Conservation (phyloP, 2,329 filamentous ascomycete species). For the Sporothrix protearum region DNA sequence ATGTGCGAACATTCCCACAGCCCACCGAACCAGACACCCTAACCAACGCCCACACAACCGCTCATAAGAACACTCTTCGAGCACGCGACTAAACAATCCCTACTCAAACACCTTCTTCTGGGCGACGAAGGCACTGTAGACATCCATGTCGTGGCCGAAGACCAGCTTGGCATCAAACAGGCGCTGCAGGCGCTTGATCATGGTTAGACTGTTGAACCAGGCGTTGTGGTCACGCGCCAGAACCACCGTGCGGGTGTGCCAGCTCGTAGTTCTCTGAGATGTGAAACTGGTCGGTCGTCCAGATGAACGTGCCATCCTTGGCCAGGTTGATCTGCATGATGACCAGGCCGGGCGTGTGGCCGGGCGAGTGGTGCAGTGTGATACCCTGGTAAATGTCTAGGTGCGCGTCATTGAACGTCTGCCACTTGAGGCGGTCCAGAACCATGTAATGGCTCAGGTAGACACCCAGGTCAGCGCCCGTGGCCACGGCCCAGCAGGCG, state of each 20-base stretch:
- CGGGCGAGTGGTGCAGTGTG: constrained; percentile 20
- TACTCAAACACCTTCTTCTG: constrained; percentile 20
- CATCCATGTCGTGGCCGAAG: constrained; percentile 19
- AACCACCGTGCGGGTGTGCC: constrained; percentile 17
- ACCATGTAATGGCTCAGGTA: constrained; percentile 22
- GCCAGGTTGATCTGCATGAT: constrained; percentile 24
- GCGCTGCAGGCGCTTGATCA: constrained; percentile 19
- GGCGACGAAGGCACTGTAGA: not conserved
- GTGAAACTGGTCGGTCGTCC: constrained; percentile 24
- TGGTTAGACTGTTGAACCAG: constrained; percentile 21
- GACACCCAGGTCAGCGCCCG: constrained; percentile 20
- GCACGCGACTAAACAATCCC: too few species aligned
- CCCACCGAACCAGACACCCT: not conserved
- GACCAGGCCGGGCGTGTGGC: constrained; percentile 19
- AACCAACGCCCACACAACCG: not conserved
- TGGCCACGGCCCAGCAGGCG: constrained; percentile 22
- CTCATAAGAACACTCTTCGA: not conserved
- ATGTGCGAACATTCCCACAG: not conserved
- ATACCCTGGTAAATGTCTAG: constrained; percentile 21
- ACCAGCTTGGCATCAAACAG: constrained; percentile 20
- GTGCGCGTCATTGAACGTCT: constrained; percentile 20
- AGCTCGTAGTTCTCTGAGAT: constrained; percentile 22
- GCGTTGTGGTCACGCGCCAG: constrained; percentile 22
- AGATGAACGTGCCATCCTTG: constrained; percentile 21
- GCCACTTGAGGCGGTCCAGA: constrained; percentile 20